These are phyloP conservation scores for Melampsora abietis-canadensis DNA, from an alignment of 1,284 basidiomycete genomes.

Conservation along the genomic window DNA sequence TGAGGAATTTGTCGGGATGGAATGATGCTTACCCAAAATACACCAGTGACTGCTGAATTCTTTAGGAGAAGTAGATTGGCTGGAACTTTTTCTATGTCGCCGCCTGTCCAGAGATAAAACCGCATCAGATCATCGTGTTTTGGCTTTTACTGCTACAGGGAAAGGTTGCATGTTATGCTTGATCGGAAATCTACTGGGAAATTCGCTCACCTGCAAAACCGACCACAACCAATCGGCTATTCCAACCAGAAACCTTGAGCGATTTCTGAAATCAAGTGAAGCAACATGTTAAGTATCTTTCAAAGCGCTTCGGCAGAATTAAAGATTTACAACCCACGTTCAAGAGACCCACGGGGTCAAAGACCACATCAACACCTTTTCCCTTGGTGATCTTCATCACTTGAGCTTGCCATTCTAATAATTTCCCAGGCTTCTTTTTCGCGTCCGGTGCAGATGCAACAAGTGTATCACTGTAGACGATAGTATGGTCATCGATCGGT, in stretches of 20 bases:
- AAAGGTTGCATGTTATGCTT: too few species aligned
- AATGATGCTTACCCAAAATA: conserved; percentile 27
- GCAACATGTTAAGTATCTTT: too few species aligned
- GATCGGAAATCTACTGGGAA: not conserved
- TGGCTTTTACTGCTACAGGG: too few species aligned
- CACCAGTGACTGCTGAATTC: conserved; percentile 19
- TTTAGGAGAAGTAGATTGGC: conserved; percentile 24
- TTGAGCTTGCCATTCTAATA: conserved; percentile 54
- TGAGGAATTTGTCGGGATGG: not conserved
- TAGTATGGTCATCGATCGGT: conserved; percentile 55
- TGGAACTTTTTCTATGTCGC: conserved; percentile 38
- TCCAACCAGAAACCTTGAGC: conserved; percentile 89
- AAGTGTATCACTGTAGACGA: conserved; percentile 42
- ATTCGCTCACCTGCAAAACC: conserved; percentile 63
- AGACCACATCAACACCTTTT: conserved; percentile 71
- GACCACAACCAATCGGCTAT: conserved; percentile 82
- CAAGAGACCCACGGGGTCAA: conserved; percentile 80
- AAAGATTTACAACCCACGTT: conserved; percentile 45
- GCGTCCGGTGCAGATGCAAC: conserved; percentile 47
- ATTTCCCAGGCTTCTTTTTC: conserved; percentile 48
- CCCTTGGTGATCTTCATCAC: conserved; percentile 67
- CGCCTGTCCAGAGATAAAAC: conserved; percentile 11
- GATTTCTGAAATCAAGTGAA: conserved; percentile 51
- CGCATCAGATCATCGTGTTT: not conserved
- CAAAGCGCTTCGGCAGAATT: not conserved